These are phyloP conservation scores for Nyssa sinensis DNA, from an alignment of 148 eudicot species.

Conservation along the genomic window DNA sequence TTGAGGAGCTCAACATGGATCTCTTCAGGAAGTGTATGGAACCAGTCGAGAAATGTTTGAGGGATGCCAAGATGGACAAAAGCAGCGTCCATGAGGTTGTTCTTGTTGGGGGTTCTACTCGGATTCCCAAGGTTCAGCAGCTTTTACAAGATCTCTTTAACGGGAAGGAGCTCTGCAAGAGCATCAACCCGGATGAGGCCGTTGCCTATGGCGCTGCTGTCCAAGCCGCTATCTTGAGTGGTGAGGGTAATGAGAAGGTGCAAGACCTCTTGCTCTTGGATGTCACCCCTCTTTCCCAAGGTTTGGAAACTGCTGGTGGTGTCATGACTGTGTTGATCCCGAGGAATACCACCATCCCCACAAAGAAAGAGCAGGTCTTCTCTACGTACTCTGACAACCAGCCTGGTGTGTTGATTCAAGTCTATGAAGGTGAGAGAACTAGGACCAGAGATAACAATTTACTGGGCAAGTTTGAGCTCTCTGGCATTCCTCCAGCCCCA, in stretches of 20 bases:
- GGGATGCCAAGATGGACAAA: conserved; percentile 48
- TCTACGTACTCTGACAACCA: conserved; percentile 47
- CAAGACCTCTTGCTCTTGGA: conserved; percentile 40
- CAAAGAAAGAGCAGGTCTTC: conserved; percentile 46
- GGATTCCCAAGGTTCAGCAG: conserved; percentile 48
- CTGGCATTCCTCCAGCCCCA: conserved; percentile 51
- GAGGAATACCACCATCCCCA: conserved; percentile 46
- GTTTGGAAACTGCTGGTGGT: conserved; percentile 45
- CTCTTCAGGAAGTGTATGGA: conserved; percentile 50
- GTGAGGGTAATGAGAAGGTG: conserved; percentile 49
- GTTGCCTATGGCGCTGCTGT: conserved; percentile 55
- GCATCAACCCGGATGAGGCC: conserved; percentile 54
- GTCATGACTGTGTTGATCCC: conserved; percentile 45
- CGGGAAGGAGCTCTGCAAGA: conserved; percentile 48
- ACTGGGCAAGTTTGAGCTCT: conserved; percentile 41
- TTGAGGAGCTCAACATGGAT: conserved; percentile 48
- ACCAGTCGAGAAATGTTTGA: conserved; percentile 48
- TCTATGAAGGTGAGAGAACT: conserved; percentile 48
- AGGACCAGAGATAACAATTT: conserved; percentile 46
- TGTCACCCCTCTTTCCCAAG: conserved; percentile 46
- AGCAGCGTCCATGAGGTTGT: conserved; percentile 41
- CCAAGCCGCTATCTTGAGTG: conserved; percentile 47
- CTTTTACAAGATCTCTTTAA: conserved; percentile 45
- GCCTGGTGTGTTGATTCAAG: conserved; percentile 51
- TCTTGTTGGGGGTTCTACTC: conserved; percentile 47